Base-by-base conservation (phyloP, 345 rosid genomes). In the Streptanthus diversifolius region DNA sequence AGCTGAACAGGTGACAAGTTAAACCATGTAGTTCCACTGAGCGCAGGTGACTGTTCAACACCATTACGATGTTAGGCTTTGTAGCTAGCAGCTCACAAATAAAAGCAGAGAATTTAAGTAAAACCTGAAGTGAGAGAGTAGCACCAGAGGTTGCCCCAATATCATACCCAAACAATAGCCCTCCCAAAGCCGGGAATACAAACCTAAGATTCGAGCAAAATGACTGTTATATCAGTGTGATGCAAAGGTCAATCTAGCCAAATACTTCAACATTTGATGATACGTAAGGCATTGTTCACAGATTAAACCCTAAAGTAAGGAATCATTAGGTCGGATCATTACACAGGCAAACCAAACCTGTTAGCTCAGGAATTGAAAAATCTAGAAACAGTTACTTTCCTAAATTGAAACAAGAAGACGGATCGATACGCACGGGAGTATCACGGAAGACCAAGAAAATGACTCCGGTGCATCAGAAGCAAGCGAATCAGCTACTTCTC, bases 91-190 rank as follows among this genome's bases (percentile, higher is more conserved):
- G 32, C 11, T 2, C 1, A 63, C 17, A 68, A 5, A 62, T 11
- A 27, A 14, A 62, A 54, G 13, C 2, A 43, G 40, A 53, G 56
- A 44, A 43, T 17, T 41, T 40, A 11, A 35, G 25, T 54, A 60
- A 65, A 63, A 88, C 95, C 99, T 95, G 96, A 78, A 91, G 76
- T 12, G 96, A 91, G 81, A 95, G 54, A 27, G 97, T 64, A 63
- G 97, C 97, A 54, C 99, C 97, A 8, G 96, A 91, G 35, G 96
- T 95, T 45, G 99, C 98, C 57, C 97, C 98, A 75, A 93, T 93
- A 80, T 93, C 98, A 78, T 93, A 91, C 17, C 98, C 98, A 57
- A 93, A 91, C 60, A 91, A 85, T 54, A 93, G 71, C 32, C 96
- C 98, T 65, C 95, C 97, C 71, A 91, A 76, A 30, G 97, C 97